Evolutionary conservation across 2,329 filamentous ascomycete genomes (phyloP).

Genomic region (Fusarium sp.): DNA sequence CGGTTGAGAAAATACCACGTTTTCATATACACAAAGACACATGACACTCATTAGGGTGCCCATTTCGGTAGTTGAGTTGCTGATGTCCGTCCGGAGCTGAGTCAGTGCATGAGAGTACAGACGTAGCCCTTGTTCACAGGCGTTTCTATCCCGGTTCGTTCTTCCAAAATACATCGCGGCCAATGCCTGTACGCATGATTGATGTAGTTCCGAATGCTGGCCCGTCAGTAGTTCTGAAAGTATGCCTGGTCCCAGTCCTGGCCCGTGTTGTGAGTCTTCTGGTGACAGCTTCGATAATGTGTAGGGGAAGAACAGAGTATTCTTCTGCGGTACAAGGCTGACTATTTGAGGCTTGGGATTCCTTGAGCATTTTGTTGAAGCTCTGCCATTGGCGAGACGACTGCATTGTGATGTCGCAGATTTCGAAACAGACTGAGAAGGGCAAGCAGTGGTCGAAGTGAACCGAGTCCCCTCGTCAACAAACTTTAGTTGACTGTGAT

Average conservation of each 20-base stretch:
- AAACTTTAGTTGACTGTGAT: slow-evolving; percentile 27
- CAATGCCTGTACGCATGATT: slow-evolving; percentile 13
- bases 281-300: slow-evolving; percentile 18
- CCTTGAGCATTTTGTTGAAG: not conserved
- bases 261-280: not conserved
- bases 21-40: slow-evolving; percentile 25
- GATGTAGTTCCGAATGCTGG: not conserved
- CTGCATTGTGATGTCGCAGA: not conserved
- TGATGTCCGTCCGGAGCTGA: slow-evolving; percentile 8
- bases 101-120: slow-evolving; percentile 14
- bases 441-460: not conserved
- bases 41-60: slow-evolving; percentile 12
- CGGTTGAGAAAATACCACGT: slow-evolving; percentile 13
- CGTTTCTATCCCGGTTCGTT: slow-evolving; percentile 1
- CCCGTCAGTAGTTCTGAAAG: slow-evolving; percentile 1
- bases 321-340: not conserved
- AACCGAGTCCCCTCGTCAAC: slow-evolving; percentile 21
- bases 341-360: not conserved
- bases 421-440: not conserved
- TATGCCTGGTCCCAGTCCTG: not conserved
- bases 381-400: not conserved
- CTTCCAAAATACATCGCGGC: slow-evolving; percentile 18
- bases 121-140: slow-evolving; percentile 1
- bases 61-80: not conserved
- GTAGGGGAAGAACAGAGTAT: slow-evolving; percentile 16